Base-by-base conservation (phyloP, 2,329 filamentous ascomycete genomes). In the Graphilbum ipis-grandicollis region DNA sequence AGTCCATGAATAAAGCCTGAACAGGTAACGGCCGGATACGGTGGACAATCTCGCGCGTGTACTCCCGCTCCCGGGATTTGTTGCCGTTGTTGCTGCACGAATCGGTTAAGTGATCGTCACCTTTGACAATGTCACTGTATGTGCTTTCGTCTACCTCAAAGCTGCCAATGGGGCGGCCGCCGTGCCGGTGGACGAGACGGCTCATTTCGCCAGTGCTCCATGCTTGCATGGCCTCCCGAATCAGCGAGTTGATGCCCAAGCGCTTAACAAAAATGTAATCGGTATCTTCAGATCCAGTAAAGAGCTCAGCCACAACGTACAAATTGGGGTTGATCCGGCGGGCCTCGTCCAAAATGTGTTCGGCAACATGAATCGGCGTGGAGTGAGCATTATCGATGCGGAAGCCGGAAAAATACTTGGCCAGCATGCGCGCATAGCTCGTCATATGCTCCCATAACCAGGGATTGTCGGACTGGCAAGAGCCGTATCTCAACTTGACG, bases 361-460 rank as follows among this genome's bases (percentile, higher is more conserved):
- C 88, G 3, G 90, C 92, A 6, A 98, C 84, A 40, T 86, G 83
- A 2, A 98, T 66, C 0, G 90, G 90, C 0, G 92, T 98, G 0
- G 90, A 98, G 54, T 98, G 90, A 48, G 84, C 93, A 52, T 98
- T 98, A 60, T 98, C 90, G 48, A 98, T 94, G 32, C 90, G 81
- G 60, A 98, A 88, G 6, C 86, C 92, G 31, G 77, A 75, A 55
- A 98, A 98, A 55, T 93, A 86, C 52, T 86, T 93, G 39, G 92
- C 90, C 67, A 98, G 77, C 52, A 90, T 68, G 28, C 79, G 75
- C 4, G 86, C 92, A 53, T 98, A 98, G 47, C 79, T 75, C 28
- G 81, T 82, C 85, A 98, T 98, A 53, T 83, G 83, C 9, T 93
- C 75, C 90, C 90, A 98, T 9, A 98, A 63, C 62, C 75, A 98